Base-by-base conservation (phyloP, 1,284 basidiomycete species). In the Ceraceosorus bombacis region DNA sequence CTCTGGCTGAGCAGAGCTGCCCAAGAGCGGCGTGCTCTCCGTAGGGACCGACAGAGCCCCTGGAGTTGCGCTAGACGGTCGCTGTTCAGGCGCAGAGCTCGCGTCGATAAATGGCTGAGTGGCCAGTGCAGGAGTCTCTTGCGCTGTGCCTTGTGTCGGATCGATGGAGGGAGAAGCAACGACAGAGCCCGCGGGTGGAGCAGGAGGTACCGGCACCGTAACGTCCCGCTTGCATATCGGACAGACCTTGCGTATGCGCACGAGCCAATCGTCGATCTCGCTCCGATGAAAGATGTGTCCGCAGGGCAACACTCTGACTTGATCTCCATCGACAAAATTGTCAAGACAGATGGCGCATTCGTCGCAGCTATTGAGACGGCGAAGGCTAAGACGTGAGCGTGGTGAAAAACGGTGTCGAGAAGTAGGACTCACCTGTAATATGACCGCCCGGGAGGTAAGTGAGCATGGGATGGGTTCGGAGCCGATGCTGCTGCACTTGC, bases 221-320 rank as follows among this genome's bases (percentile, higher is more conserved):
- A 74, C 68, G 43, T 77, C 76, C 12, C 72, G 63, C 63, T 76
- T 76, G 58, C 76, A 77, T n/a, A 74, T 76, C 3, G 76, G 76
- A 55, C 76, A 77, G 10, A 76, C 55, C 54, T 74, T 75, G 57
- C 72, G 69, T 41, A 71, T 64, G n/a, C 65, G 56, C 10, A 68
- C 63, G 15, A 77, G 63, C 76, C 76, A 77, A 15, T 70, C 67
- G 57, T 77, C 76, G n/a, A 76, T 69, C 59, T 74, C 38, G 68
- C 59, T 41, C 68, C 49, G 65, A 51, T 77, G 76, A 61, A 73
- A 77, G 10, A 75, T 64, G 49, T 77, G 76, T 6, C 73, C 73
- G 53, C 76, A 77, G 2, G 76, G 76, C 38, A 77, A 59, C 3
- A 77, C 65, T 5, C 76, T 64, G 7, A 77, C 69, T 2, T 63